Conservation (phyloP, 2,329 filamentous ascomycete species). For the Cytospora piceicola region DNA sequence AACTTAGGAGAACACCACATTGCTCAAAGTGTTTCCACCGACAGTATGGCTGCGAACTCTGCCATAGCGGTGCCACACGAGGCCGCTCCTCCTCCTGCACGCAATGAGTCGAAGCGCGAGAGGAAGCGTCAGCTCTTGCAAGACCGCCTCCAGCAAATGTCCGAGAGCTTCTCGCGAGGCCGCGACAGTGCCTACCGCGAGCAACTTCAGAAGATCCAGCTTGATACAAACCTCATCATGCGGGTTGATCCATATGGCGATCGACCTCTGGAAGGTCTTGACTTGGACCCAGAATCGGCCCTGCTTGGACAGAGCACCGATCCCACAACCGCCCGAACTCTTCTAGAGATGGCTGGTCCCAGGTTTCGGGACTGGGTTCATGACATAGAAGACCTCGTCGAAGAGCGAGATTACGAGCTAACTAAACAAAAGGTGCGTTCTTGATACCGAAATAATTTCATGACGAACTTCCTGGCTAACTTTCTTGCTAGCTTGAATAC, state of each 20-base stretch:
- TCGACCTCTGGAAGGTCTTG: constrained; percentile 49
- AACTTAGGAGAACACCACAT: not conserved
- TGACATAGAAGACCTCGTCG: constrained; percentile 84
- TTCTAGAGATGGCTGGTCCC: constrained; percentile 77
- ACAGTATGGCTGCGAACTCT: constrained; percentile 30
- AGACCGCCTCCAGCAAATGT: constrained; percentile 77
- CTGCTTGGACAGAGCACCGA: constrained; percentile 45
- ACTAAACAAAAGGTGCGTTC: constrained; percentile 75
- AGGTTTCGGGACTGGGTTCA: constrained; percentile 85
- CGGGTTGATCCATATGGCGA: constrained; percentile 78
- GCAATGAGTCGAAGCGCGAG: constrained; percentile 75
- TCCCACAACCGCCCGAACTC: constrained; percentile 50
- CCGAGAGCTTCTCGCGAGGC: constrained; percentile 77
- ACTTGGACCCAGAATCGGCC: constrained; percentile 32
- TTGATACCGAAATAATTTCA: not conserved
- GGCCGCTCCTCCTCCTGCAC: constrained; percentile 18
- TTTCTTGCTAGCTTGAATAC: constrained; percentile 58
- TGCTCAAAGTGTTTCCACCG: not conserved
- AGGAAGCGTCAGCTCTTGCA: constrained; percentile 83
- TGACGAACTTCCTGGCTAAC: not conserved
- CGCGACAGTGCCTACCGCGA: constrained; percentile 84
- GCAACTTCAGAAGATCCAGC: constrained; percentile 88
- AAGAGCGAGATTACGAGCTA: constrained; percentile 83
- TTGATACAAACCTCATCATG: constrained; percentile 84
- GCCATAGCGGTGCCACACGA: constrained; percentile 19